Evolutionary conservation across 1,284 basidiomycete genomes (phyloP).

Genomic region (Rhizoctonia solani): DNA sequence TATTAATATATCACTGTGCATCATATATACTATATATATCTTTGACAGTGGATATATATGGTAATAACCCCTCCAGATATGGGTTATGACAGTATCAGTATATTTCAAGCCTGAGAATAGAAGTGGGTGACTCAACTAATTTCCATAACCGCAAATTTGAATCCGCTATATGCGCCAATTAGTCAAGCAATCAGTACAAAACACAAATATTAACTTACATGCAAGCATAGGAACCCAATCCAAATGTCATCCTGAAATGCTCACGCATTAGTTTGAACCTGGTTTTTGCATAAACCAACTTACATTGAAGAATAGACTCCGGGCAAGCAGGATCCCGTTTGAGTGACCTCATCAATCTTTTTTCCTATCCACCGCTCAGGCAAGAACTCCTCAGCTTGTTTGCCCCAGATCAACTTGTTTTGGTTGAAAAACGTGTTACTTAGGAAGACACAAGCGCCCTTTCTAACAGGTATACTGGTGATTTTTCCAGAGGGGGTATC

Average conservation of each 20-base stretch:
- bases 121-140: constrained; percentile 10
- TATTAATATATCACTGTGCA: too few relatives aligned
- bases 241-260: background rate
- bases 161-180: background rate
- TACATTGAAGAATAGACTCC: constrained; percentile 27
- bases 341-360: constrained; percentile 22
- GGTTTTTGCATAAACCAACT: background rate
- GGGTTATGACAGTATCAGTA: background rate
- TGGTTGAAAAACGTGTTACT: constrained; percentile 41
- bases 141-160: constrained; percentile 28
- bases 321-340: background rate
- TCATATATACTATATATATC: too few relatives aligned
- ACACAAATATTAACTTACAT: background rate
- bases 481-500: constrained; percentile 15
- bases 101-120: background rate
- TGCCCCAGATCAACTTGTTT: constrained; percentile 37
- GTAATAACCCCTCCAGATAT: too few relatives aligned
- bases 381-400: constrained; percentile 7
- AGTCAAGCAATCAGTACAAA: background rate
- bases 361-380: constrained; percentile 23
- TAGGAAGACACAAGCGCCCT: constrained; percentile 39
- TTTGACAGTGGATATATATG: too few relatives aligned
- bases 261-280: background rate
- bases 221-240: background rate
- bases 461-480: constrained; percentile 32